Evolutionary conservation across 176 grass and related monocot genomes (phyloP).

Genomic region (Eleusine indica): DNA sequence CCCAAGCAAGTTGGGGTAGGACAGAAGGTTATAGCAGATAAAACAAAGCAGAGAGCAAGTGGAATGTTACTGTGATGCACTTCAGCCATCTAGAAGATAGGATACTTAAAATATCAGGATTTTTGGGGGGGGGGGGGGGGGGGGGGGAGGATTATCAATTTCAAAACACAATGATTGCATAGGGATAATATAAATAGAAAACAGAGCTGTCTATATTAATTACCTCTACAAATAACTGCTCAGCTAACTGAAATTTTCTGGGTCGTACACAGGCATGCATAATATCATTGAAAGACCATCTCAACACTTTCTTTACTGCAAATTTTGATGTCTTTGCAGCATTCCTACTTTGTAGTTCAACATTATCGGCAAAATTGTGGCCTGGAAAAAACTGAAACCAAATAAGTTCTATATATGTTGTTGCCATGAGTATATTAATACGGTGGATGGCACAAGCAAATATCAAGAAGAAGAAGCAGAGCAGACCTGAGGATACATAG

Average conservation of each 20-base stretch:
- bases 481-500: conserved; percentile 39
- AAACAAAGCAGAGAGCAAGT: conserved; percentile 14
- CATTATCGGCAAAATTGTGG: conserved; percentile 39
- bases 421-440: conserved; percentile 14
- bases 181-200: neutral
- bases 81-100: conserved; percentile 36
- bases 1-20: too few species aligned
- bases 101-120: neutral
- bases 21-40: conserved; percentile 4
- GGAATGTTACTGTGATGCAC: neutral
- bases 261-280: conserved; percentile 58
- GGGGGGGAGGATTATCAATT: neutral
- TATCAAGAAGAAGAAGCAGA: conserved; percentile 35
- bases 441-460: conserved; percentile 4
- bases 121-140: too few species aligned
- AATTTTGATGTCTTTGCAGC: conserved; percentile 31
- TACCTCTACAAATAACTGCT: conserved; percentile 89
- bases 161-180: conserved; percentile 16
- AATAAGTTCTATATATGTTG: conserved; percentile 44
- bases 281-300: conserved; percentile 86
- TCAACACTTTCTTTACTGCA: conserved; percentile 53
- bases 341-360: conserved; percentile 39
- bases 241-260: conserved; percentile 58
- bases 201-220: conserved; percentile 7
- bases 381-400: conserved; percentile 44